A percentile compares a stretch with the other conserved stretches of the same genome.
These are phyloP conservation scores for Paspalum notatum DNA, from an alignment of 176 grass and related monocot genomes.

Conservation along the genomic window DNA sequence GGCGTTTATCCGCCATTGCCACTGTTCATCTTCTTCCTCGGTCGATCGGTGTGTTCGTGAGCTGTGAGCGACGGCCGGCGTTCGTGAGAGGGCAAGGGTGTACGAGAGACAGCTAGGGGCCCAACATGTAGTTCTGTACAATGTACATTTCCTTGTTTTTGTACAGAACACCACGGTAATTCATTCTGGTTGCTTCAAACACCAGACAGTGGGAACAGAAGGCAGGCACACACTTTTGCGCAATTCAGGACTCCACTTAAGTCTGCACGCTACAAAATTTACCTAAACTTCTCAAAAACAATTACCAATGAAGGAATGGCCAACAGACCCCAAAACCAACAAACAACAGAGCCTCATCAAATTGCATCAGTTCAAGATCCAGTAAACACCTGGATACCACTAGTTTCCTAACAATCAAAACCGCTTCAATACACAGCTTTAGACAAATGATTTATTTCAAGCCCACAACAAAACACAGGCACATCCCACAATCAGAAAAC, in stretches of 20 bases:
- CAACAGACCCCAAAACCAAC: neutral
- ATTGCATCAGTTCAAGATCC: neutral
- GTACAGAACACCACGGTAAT: conserved; percentile 2
- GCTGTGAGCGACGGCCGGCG: too few species aligned
- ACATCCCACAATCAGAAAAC: neutral
- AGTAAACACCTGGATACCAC: neutral
- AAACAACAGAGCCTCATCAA: neutral
- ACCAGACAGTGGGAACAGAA: neutral
- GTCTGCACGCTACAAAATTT: neutral
- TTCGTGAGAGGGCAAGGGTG: too few species aligned
- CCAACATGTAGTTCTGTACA: too few species aligned
- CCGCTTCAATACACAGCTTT: neutral
- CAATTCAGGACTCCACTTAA: neutral
- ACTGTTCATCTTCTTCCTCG: too few species aligned
- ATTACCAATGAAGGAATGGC: neutral
- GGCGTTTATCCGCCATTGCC: too few species aligned
- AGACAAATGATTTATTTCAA: neutral
- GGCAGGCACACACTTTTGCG: neutral
- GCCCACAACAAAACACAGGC: neutral
- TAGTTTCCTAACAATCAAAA: neutral
- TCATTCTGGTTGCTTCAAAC: neutral
- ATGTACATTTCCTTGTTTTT: neutral
- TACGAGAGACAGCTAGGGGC: too few species aligned
- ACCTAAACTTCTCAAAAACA: neutral
- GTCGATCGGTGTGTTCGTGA: too few species aligned